Base-by-base conservation (phyloP, 768 basidiomycete genomes). In the Rhodotorula babjevae region DNA sequence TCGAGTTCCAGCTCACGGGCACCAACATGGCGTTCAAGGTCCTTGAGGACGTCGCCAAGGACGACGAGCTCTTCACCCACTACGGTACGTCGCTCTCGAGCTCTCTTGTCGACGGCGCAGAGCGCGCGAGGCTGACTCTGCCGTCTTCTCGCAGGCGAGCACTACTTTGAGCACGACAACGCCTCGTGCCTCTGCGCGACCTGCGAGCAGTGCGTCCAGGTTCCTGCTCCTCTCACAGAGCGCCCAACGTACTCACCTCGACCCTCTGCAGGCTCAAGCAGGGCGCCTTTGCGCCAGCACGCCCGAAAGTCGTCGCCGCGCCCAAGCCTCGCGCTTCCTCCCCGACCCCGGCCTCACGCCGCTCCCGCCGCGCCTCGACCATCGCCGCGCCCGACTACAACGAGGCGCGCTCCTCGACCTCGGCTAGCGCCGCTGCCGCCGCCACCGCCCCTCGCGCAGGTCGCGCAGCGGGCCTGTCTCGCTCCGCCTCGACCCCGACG, bases 111-210 rank as follows among this genome's bases (percentile, higher is more conserved):
- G 29, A 3, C 29, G 1, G 14, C 0, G 18, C 15, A 27, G 10
- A 8, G 44, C 10, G 10, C 25, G 29, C 21, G 49, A 36, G 36
- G 9, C 65, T 63, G 29, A 61, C 49, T 15, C 42, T 14, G 11
- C 6, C 36, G 40, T 18, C 0, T 3, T 33, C 53, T 11, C 11
- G 53, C 61, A 75, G 74, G 74, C 44, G 75, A 69, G 0, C 75
- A 76, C 61, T 76, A 76, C 47, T 76, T 76, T 25, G 75, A 76
- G 18, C 44, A 21, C 23, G 44, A 76, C 58, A 76, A 76, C 63
- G 65, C 67, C 2, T 29, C 65, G 25, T 76, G 75, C 63, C 68
- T 76, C 7, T 76, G 75, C 46, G 61, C 71, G 25, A 76, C 75
- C 3, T 76, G 75, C 66, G 68, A 76, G 59, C 58, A 69, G 75